A percentile compares a stretch with the other conserved stretches of the same genome.
Conservation (phyloP, 202 grass and related monocot genomes). For the Brachypodium distachyon region DNA sequence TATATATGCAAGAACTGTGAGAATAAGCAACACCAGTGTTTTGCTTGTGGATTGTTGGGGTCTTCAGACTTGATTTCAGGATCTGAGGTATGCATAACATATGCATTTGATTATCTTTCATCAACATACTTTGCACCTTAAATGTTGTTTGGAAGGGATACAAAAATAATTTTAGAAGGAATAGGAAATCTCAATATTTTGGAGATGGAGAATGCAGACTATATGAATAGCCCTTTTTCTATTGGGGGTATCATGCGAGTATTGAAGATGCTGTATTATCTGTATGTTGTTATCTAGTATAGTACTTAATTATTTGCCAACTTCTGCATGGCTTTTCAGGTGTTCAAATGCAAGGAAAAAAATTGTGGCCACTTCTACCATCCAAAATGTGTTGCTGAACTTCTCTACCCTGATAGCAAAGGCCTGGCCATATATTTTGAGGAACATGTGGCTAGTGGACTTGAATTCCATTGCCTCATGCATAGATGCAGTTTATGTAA, state of each 20-base stretch:
- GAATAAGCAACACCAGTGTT: slow-evolving; percentile 76
- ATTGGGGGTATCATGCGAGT: no score
- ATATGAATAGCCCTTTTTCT: no score
- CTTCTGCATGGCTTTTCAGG: slow-evolving; percentile 21
- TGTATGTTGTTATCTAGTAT: not conserved
- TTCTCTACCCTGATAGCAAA: slow-evolving; percentile 17
- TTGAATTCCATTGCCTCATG: slow-evolving; percentile 38
- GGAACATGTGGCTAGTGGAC: slow-evolving; percentile 22
- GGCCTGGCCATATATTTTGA: not conserved
- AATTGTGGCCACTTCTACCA: slow-evolving; percentile 67
- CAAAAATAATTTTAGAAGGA: not conserved
- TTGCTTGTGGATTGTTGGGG: slow-evolving; percentile 62
- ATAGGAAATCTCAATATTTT: no score
- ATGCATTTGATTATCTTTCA: no score
- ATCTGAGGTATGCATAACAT: slow-evolving; percentile 45
- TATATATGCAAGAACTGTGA: slow-evolving; percentile 73
- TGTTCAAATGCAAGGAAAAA: slow-evolving; percentile 42
- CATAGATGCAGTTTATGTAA: slow-evolving; percentile 44
- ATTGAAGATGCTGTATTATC: no score
- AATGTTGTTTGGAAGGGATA: not conserved
- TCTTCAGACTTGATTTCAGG: slow-evolving; percentile 50
- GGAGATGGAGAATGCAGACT: no score
- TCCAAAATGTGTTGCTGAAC: slow-evolving; percentile 40
- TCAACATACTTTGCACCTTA: no score
- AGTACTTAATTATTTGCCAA: not conserved